Evolutionary conservation across 2,329 filamentous ascomycete species (phyloP).

Genomic region (Trichoderma lentiforme): DNA sequence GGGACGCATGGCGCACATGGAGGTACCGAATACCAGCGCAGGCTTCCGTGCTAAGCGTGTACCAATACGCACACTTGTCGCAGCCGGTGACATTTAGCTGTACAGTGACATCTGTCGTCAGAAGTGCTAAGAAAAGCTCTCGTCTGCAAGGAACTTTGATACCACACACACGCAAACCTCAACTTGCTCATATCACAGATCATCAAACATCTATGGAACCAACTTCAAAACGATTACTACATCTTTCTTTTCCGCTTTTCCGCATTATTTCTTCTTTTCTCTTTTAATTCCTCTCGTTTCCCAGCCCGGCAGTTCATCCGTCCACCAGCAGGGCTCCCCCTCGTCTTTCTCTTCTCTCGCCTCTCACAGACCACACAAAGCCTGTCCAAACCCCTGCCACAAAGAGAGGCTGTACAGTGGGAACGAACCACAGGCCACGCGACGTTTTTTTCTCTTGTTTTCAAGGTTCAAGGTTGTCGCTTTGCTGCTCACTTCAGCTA

Average conservation of each 20-base stretch:
- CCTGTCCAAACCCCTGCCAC: neutral
- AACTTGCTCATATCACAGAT: neutral
- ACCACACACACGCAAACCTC: neutral
- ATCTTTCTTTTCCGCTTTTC: neutral
- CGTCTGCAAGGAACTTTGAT: neutral
- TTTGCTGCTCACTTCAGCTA: neutral
- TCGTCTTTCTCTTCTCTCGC: neutral
- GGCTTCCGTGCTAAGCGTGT: neutral
- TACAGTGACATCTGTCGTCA: neutral
- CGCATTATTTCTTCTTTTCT: neutral
- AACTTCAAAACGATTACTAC: neutral
- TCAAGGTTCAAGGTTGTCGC: neutral
- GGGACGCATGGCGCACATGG: neutral
- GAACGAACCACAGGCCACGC: slow-evolving; percentile 9
- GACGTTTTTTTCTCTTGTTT: neutral
- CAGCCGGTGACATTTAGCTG: neutral
- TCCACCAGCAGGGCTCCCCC: neutral
- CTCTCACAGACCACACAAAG: neutral
- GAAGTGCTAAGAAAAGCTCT: neutral
- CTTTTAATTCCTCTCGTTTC: neutral
- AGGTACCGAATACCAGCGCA: neutral
- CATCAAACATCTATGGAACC: neutral
- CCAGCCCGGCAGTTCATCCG: neutral
- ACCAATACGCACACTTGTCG: neutral
- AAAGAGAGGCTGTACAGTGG: slow-evolving; percentile 3